phyloP scores from a whole-genome alignment of 352 stramenopile genomes.

The Globisporangium yorkense region DNA sequence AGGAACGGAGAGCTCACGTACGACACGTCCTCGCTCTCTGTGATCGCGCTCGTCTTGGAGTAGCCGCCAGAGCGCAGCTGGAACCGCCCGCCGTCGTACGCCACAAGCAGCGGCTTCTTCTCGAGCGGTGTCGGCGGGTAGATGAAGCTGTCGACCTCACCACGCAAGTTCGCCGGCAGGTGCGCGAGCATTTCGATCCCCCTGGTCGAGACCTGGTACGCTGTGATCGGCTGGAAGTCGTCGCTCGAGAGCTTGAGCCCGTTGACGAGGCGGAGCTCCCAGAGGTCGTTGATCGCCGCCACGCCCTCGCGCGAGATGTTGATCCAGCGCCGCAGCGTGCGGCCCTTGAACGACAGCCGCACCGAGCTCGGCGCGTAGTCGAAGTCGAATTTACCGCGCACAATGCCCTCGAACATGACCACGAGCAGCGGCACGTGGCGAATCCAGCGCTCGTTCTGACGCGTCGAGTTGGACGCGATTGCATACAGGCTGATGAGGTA shows the following conservation, averaged over 20 bases:
- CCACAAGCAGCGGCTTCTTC: conserved; percentile 36
- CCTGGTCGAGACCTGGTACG: conserved; percentile 93
- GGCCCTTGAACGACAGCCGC: conserved; percentile 90
- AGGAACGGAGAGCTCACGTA: conserved; percentile 97
- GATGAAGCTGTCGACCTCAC: conserved; percentile 61
- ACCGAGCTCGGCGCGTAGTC: conserved; percentile 95
- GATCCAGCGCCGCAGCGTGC: conserved; percentile 79
- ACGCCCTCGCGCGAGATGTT: conserved; percentile 95
- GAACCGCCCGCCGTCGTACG: conserved; percentile 75
- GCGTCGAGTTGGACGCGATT: conserved; percentile 76
- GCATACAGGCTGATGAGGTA: conserved; percentile 96
- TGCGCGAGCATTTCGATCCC: conserved; percentile 82
- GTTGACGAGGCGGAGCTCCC: conserved; percentile 90
- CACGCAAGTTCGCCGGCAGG: conserved; percentile 64
- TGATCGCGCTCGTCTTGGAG: conserved; percentile 88
- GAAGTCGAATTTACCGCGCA: conserved; percentile 92
- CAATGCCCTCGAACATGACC: conserved; percentile 96
- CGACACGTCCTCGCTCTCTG: conserved; percentile 95
- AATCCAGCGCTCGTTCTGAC: conserved; percentile 95
- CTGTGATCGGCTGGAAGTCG: conserved; percentile 93
- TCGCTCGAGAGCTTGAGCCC: conserved; percentile 92
- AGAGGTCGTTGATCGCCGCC: conserved; percentile 93
- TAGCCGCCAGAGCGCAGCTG: conserved; percentile 78
- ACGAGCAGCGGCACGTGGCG: conserved; percentile 93
- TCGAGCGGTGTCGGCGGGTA: conserved; percentile 47